Conservation (phyloP, 2,329 filamentous ascomycete genomes). For the Camillea tinctor region DNA sequence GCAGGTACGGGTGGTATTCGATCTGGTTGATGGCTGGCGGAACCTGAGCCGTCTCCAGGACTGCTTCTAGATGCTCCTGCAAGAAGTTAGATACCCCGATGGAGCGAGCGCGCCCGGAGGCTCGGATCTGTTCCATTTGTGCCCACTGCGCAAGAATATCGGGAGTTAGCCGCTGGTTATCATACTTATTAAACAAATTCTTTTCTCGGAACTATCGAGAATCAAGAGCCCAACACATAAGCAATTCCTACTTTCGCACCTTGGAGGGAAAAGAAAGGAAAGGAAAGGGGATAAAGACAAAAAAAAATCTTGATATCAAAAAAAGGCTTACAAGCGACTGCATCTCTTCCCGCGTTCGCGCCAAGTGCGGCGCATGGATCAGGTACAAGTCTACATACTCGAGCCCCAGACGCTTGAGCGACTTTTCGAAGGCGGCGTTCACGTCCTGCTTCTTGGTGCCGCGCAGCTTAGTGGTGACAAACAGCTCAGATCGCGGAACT, state of each 20-base stretch:
- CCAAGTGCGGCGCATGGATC: constrained; percentile 58
- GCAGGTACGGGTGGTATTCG: constrained; percentile 75
- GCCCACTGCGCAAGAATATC: constrained; percentile 43
- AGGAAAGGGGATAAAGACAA: no score
- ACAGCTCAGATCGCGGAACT: constrained; percentile 66
- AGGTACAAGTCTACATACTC: constrained; percentile 73
- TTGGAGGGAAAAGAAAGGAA: no score
- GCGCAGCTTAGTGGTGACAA: constrained; percentile 61
- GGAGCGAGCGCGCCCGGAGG: constrained; percentile 61
- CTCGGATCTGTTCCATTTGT: constrained; percentile 64
- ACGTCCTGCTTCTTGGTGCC: constrained; percentile 41
- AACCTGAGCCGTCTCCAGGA: constrained; percentile 59
- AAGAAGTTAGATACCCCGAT: constrained; percentile 80
- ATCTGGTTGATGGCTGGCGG: constrained; percentile 75
- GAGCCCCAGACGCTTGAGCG: constrained; percentile 63
- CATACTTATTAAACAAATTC: no score
- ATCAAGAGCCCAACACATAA: no score
- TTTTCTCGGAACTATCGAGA: no score
- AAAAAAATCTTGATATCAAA: no score
- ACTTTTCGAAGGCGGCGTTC: constrained; percentile 53
- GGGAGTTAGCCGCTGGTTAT: no score
- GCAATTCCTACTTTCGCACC: no score
- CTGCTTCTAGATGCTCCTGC: constrained; percentile 51
- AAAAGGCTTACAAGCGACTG: constrained; percentile 45
- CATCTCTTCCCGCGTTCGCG: constrained; percentile 48